A percentile compares a stretch with the other conserved stretches of the same genome.
These are phyloP conservation scores for Penicillium paxilli DNA, from an alignment of 495 filamentous ascomycete genomes.

Conservation along the genomic window DNA sequence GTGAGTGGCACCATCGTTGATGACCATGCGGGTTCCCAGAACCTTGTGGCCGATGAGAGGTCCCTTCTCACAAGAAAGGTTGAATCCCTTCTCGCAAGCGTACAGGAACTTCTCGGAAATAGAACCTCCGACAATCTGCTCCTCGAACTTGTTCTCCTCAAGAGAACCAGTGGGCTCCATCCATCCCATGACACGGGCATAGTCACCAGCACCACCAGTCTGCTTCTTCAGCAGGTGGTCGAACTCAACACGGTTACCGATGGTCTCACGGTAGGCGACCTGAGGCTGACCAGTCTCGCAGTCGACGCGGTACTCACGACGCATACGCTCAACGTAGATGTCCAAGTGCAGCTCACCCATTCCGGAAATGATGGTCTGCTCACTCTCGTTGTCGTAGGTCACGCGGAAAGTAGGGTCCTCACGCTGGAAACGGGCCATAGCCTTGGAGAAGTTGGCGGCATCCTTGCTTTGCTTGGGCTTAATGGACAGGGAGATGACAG, in stretches of 20 bases:
- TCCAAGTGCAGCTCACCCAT: slow-evolving; percentile 98
- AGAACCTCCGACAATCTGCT: slow-evolving; percentile 81
- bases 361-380: slow-evolving; percentile 96
- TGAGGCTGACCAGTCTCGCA: slow-evolving; percentile 95
- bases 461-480: slow-evolving; percentile 95
- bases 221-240: slow-evolving; percentile 97
- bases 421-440: slow-evolving; percentile 97
- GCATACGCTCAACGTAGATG: slow-evolving; percentile 98
- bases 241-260: slow-evolving; percentile 73
- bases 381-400: slow-evolving; percentile 82
- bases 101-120: slow-evolving; percentile 97
- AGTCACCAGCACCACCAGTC: slow-evolving; percentile 95
- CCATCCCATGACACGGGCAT: slow-evolving; percentile 86
- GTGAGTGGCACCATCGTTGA: slow-evolving; percentile 97
- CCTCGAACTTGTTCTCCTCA: slow-evolving; percentile 79
- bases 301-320: slow-evolving; percentile 94
- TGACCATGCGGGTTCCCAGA: slow-evolving; percentile 82
- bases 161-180: slow-evolving; percentile 80
- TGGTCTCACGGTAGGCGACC: slow-evolving; percentile 96
- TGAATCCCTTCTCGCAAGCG: slow-evolving; percentile 96
- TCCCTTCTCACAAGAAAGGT: slow-evolving; percentile 79
- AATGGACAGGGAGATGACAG: slow-evolving; percentile 96
- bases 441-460: slow-evolving; percentile 92
- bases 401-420: slow-evolving; percentile 99
- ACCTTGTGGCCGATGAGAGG: slow-evolving; percentile 93